Evolutionary conservation across 208 protist species (phyloP), one percentile per base, ranked within the genome.

Genomic region (Trypanosoma mega): DNA sequence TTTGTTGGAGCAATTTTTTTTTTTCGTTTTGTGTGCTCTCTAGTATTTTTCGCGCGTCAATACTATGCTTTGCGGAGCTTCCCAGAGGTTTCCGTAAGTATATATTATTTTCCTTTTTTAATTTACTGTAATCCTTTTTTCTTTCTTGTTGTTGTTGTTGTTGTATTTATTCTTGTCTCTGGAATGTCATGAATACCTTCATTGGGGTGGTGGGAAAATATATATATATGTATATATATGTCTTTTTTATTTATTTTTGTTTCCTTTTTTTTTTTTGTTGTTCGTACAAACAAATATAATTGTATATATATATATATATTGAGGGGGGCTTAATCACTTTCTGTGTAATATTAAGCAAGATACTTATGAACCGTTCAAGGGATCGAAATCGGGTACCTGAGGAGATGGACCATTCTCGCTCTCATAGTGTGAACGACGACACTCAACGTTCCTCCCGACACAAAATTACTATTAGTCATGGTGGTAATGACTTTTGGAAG

Each of bases 181-280:
- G n/a, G n/a, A n/a, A n/a, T n/a, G n/a, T n/a, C n/a, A n/a, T n/a
- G n/a, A n/a, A n/a, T n/a, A n/a, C n/a, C n/a, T n/a, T n/a, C n/a
- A n/a, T n/a, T n/a, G n/a, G n/a, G n/a, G n/a, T n/a, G n/a, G n/a
- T n/a, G n/a, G n/a, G n/a, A n/a, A n/a, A n/a, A 26, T 61, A 3
- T 47, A 20, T 48, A 24, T 55, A 34, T 44, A 48, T 34, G 20
- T 37, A 52, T 20, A 26, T 46, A 21, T 8, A 11, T 44, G 9
- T 48, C 39, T 53, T 44, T 54, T 52, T 64, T 37, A 23, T 57
- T 68, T 63, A 63, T 68, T 58, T 47, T 45, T 50, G 43, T 53
- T 46, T 47, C 34, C n/a, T 20, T 23, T 45, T 26, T 48, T 2
- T 48, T 20, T 61, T 24, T 46, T 51, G 8, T 18, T 37, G 6